Conservation (phyloP, 768 basidiomycete genomes). For the Russula sp. region DNA sequence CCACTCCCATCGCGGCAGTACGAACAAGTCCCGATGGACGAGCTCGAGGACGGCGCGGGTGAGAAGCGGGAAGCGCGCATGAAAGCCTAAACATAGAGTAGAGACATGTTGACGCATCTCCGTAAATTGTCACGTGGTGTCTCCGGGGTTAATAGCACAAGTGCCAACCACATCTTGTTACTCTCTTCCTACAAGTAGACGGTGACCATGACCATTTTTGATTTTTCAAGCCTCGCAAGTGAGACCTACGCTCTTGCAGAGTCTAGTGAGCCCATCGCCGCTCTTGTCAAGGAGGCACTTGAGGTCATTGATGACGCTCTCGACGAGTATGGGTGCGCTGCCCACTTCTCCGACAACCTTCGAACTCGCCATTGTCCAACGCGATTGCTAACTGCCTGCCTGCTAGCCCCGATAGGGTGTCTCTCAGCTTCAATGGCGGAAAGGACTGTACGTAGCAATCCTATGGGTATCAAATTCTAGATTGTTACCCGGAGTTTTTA, state of each 20-base stretch:
- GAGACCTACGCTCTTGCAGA: slow-evolving; percentile 57
- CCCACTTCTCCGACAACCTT: slow-evolving; percentile 8
- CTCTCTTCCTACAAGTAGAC: not conserved
- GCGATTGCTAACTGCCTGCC: slow-evolving; percentile 8
- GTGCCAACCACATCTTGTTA: not conserved
- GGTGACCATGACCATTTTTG: slow-evolving; percentile 27
- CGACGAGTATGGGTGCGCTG: slow-evolving; percentile 72
- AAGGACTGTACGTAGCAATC: slow-evolving; percentile 75
- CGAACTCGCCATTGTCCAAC: not conserved
- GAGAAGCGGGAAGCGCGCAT: not conserved
- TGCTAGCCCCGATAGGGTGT: slow-evolving; percentile 42
- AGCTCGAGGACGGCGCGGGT: slow-evolving; percentile 46
- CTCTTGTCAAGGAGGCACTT: slow-evolving; percentile 68
- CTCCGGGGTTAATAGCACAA: too few species aligned
- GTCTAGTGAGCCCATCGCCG: slow-evolving; percentile 47
- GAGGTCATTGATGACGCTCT: slow-evolving; percentile 74
- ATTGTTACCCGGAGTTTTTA: slow-evolving; percentile 29
- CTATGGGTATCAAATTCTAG: not conserved
- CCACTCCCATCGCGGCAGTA: slow-evolving; percentile 36
- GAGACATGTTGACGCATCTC: too few species aligned
- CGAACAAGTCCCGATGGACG: slow-evolving; percentile 57
- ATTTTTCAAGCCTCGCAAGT: slow-evolving; percentile 44
- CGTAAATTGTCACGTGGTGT: too few species aligned
- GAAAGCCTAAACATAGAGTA: not conserved
- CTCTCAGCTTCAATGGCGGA: slow-evolving; percentile 96